phyloP scores from a whole-genome alignment of 2,329 filamentous ascomycete species.

The Dactylellina haptotyla region DNA sequence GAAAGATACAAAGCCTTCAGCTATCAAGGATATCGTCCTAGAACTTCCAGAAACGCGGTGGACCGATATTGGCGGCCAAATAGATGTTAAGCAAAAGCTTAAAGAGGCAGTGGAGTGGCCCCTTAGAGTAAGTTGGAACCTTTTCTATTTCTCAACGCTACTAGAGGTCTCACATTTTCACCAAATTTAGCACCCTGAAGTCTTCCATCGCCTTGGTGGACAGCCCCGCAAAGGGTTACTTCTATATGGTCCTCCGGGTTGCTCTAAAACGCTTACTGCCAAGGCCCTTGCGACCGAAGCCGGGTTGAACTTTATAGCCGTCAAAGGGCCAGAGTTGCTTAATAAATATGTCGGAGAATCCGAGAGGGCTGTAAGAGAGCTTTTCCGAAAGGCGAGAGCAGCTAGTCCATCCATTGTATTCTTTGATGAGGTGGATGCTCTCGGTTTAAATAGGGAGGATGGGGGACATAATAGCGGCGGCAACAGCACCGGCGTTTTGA shows the following conservation, averaged over 20 bases:
- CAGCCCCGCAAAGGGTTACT: conserved; percentile 71
- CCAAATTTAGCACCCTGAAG: conserved; percentile 56
- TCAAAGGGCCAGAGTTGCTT: conserved; percentile 74
- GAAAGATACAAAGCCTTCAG: conserved; percentile 70
- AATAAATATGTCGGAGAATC: conserved; percentile 77
- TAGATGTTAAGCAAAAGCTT: conserved; percentile 66
- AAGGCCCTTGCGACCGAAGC: conserved; percentile 74
- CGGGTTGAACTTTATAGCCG: conserved; percentile 74
- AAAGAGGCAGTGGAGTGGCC: conserved; percentile 59
- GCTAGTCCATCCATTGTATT: conserved; percentile 75
- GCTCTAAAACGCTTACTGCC: conserved; percentile 75
- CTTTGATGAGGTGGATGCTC: conserved; percentile 76
- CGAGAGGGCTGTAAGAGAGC: conserved; percentile 72
- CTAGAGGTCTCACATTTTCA: not conserved
- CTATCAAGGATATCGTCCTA: conserved; percentile 73
- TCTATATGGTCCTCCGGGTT: conserved; percentile 74
- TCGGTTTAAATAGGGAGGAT: conserved; percentile 67
- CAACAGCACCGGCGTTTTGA: conserved; percentile 68
- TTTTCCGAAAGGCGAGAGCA: conserved; percentile 73
- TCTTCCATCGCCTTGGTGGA: conserved; percentile 57
- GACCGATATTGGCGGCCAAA: conserved; percentile 73
- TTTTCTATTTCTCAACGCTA: not conserved
- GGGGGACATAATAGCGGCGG: conserved; percentile 55
- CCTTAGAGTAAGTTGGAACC: conserved; percentile 51
- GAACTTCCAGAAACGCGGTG: conserved; percentile 73